Conservation (phyloP, 78 protist genomes). For the Pigoraptor vietnamica region DNA sequence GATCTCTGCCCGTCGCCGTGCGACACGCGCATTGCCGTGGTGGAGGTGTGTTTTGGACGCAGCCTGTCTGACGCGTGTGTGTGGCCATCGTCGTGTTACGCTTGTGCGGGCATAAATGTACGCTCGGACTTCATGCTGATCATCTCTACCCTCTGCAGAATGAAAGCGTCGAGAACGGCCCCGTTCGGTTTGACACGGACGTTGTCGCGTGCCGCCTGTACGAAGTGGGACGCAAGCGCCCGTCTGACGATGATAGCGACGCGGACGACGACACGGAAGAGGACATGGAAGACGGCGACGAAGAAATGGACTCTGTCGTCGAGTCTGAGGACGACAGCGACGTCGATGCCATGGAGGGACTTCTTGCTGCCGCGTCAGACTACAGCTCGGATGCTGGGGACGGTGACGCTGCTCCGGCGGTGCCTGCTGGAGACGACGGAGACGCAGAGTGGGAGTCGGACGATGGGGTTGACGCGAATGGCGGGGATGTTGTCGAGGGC, state of each 20-base stretch:
- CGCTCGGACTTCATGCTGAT: neutral
- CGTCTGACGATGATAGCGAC: neutral
- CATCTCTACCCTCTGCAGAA: neutral
- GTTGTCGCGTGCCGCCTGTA: neutral
- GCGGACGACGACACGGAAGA: neutral
- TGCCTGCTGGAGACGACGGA: neutral
- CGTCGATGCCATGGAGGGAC: neutral
- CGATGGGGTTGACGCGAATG: too few relatives aligned
- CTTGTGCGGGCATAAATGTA: neutral
- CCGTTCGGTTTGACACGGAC: neutral
- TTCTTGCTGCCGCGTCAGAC: neutral
- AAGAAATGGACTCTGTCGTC: neutral
- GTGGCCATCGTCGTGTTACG: neutral
- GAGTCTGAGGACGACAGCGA: neutral
- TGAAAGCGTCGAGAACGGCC: neutral
- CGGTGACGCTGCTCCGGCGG: neutral
- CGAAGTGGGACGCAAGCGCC: neutral
- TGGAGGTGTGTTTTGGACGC: slow-evolving; percentile 6
- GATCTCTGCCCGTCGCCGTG: neutral
- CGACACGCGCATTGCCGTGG: slow-evolving; percentile 11
- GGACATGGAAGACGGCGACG: neutral
- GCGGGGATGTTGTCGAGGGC: neutral
- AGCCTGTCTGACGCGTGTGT: neutral
- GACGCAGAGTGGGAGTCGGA: too few relatives aligned
- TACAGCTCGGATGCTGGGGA: neutral